phyloP scores from a whole-genome alignment of 1,139 yeast genomes.

The Blastobotrys arbuscula region DNA sequence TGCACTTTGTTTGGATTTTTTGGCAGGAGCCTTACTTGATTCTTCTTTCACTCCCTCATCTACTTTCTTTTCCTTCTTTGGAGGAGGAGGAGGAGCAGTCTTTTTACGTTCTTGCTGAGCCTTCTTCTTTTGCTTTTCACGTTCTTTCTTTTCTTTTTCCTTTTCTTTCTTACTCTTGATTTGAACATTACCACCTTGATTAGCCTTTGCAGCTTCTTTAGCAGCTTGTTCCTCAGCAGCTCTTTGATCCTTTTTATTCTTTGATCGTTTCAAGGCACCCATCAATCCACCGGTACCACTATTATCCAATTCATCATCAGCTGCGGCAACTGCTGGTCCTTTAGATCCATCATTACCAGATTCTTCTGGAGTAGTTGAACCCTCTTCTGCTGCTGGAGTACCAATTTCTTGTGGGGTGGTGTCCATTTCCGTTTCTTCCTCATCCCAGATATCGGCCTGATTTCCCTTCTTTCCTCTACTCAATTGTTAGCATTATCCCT shows the following conservation, averaged over 20 bases:
- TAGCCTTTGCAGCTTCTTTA: constrained; percentile 34
- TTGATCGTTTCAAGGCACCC: constrained; percentile 73
- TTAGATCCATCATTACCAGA: constrained; percentile 36
- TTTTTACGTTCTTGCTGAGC: constrained; percentile 86
- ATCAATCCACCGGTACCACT: constrained; percentile 50
- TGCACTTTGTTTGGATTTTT: constrained; percentile 35
- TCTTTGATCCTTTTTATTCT: constrained; percentile 65
- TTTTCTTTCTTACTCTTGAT: constrained; percentile 92
- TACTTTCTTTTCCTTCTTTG: constrained; percentile 28
- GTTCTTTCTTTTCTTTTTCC: constrained; percentile 96
- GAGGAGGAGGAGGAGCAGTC: constrained; percentile 54
- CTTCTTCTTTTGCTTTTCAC: constrained; percentile 90
- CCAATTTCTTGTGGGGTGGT: constrained; percentile 57
- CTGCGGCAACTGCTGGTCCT: constrained; percentile 23
- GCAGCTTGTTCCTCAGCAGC: constrained; percentile 43
- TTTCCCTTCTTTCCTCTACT: constrained; percentile 42
- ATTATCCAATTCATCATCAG: constrained; percentile 37
- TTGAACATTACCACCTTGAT: constrained; percentile 24
- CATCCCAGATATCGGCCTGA: constrained; percentile 81
- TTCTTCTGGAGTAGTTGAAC: constrained; percentile 23
- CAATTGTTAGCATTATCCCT: constrained; percentile 1
- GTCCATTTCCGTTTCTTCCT: constrained; percentile 55
- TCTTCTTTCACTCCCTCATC: constrained; percentile 7
- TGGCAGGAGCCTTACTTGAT: constrained; percentile 42
- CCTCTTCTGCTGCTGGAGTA: constrained; percentile 19